phyloP scores from a whole-genome alignment of 2,329 filamentous ascomycete genomes.

The Periglandula ipomoeae region DNA sequence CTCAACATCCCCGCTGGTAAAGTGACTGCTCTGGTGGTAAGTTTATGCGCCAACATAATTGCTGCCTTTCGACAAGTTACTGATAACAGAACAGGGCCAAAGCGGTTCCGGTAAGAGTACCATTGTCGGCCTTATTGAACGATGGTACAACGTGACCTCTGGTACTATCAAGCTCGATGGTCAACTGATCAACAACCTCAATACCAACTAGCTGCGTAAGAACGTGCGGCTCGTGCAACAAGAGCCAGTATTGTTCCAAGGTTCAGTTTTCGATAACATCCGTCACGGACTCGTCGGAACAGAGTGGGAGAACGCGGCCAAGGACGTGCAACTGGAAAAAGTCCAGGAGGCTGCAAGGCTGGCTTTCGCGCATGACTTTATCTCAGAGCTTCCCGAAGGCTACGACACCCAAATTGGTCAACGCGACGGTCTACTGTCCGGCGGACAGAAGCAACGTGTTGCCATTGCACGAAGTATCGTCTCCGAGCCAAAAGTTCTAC shows the following conservation, averaged over 20 bases:
- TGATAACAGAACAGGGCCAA: too few relatives aligned
- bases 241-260: slow-evolving; percentile 45
- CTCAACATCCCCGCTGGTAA: slow-evolving; percentile 21
- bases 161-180: slow-evolving; percentile 37
- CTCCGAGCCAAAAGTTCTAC: slow-evolving; percentile 51
- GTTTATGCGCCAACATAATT: too few relatives aligned
- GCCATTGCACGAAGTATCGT: slow-evolving; percentile 59
- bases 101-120: slow-evolving; percentile 53
- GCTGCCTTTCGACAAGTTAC: slow-evolving; percentile 23
- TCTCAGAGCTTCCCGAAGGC: slow-evolving; percentile 38
- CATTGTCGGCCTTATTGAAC: slow-evolving; percentile 45
- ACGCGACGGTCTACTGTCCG: slow-evolving; percentile 54
- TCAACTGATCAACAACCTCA: slow-evolving; percentile 32
- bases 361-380: slow-evolving; percentile 45
- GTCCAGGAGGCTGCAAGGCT: slow-evolving; percentile 34
- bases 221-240: slow-evolving; percentile 45
- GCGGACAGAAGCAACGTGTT: slow-evolving; percentile 58
- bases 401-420: slow-evolving; percentile 57
- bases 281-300: slow-evolving; percentile 30
- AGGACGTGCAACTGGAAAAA: slow-evolving; percentile 34
- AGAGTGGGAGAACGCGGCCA: slow-evolving; percentile 15
- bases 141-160: slow-evolving; percentile 46
- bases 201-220: slow-evolving; percentile 43
- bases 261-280: slow-evolving; percentile 44
- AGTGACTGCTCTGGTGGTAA: slow-evolving; percentile 42